These are phyloP conservation scores for Phytophthora hybrid DNA, from an alignment of 352 stramenopile genomes.

Conservation along the genomic window DNA sequence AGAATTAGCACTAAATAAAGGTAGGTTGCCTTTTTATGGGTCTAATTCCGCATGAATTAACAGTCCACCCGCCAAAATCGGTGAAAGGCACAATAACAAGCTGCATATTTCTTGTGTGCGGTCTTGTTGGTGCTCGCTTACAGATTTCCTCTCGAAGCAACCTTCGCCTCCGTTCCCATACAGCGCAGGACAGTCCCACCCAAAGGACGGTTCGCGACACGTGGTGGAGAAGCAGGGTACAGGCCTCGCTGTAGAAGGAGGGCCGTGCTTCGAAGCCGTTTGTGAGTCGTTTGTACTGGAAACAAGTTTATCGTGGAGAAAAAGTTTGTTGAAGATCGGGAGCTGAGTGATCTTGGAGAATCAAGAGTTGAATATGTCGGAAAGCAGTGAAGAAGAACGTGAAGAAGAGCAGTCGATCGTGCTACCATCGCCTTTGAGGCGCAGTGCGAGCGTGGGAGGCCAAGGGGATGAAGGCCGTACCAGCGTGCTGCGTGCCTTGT, in stretches of 20 bases:
- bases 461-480: too few relatives aligned
- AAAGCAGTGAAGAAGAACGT: too few relatives aligned
- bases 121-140: neutral
- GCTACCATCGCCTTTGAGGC: too few relatives aligned
- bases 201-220: conserved; percentile 2
- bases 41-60: too few relatives aligned
- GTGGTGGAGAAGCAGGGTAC: conserved; percentile 8
- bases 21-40: too few relatives aligned
- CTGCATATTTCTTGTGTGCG: neutral
- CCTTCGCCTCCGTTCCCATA: neutral
- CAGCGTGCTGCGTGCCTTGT: too few relatives aligned
- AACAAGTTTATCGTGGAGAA: neutral
- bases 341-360: too few relatives aligned
- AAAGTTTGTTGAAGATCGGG: neutral
- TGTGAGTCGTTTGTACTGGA: neutral
- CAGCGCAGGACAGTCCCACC: neutral
- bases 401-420: neutral
- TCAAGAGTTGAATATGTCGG: too few relatives aligned
- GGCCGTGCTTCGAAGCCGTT: neutral
- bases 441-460: too few relatives aligned
- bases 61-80: too few relatives aligned
- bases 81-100: neutral
- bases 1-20: too few relatives aligned
- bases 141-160: too few relatives aligned
- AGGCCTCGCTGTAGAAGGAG: neutral